phyloP scores from a whole-genome alignment of 306 rosid species.

The Cucurbita ficifolia region DNA sequence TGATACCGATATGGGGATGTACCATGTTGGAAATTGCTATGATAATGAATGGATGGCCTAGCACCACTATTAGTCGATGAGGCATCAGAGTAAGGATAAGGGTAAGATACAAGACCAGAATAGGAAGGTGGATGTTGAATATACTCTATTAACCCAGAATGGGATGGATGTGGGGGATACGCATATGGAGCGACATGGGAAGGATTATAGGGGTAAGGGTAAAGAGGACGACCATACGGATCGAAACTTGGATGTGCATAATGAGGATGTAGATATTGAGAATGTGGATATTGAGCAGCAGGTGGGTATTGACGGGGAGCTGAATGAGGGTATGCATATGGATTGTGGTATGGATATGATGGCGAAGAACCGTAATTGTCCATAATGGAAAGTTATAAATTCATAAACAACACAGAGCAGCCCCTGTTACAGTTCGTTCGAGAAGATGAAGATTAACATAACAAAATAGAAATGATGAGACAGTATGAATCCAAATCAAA shows the following conservation, averaged over 20 bases:
- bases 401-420: neutral
- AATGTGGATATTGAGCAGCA: conserved; percentile 6
- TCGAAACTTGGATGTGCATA: conserved; percentile 4
- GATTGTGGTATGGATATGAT: conserved; percentile 25
- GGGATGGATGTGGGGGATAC: conserved; percentile 27
- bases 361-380: conserved; percentile 35
- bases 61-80: conserved; percentile 18
- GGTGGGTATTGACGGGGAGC: conserved; percentile 21
- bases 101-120: conserved; percentile 19
- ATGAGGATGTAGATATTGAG: conserved; percentile 12
- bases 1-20: conserved; percentile 32
- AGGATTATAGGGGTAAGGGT: conserved; percentile 13
- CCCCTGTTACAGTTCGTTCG: neutral
- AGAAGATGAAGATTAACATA: neutral
- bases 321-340: conserved; percentile 23
- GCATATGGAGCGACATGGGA: conserved; percentile 12
- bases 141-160: conserved; percentile 5
- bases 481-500: neutral
- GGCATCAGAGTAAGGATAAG: conserved; percentile 22
- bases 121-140: conserved; percentile 10
- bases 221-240: conserved; percentile 12
- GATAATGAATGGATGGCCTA: conserved; percentile 30
- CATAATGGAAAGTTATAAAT: conserved; percentile 12
- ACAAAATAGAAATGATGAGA: neutral
- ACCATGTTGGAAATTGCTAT: conserved; percentile 44